Conservation (phyloP, 2,329 filamentous ascomycete genomes). For the Diplodia intermedia region DNA sequence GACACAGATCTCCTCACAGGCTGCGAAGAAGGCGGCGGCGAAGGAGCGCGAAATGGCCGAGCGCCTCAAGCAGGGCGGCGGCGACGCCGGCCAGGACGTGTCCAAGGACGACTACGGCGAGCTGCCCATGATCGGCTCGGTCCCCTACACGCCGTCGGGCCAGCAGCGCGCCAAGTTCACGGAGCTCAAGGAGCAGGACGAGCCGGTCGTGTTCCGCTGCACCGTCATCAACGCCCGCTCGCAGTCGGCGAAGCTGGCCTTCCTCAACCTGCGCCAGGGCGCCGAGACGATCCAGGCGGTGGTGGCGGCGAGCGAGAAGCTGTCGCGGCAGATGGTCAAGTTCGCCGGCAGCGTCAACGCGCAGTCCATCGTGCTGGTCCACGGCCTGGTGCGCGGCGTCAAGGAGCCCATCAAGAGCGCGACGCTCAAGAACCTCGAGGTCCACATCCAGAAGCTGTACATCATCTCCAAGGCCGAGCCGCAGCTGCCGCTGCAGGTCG, state of each 20-base stretch:
- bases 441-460: slow-evolving; percentile 88
- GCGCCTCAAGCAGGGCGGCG: slow-evolving; percentile 63
- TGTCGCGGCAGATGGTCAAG: slow-evolving; percentile 92
- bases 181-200: slow-evolving; percentile 43
- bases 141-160: slow-evolving; percentile 58
- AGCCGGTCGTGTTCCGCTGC: slow-evolving; percentile 72
- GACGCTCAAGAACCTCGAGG: slow-evolving; percentile 78
- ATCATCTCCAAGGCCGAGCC: slow-evolving; percentile 71
- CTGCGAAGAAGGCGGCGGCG: slow-evolving; percentile 51
- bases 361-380: slow-evolving; percentile 83
- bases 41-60: slow-evolving; percentile 60
- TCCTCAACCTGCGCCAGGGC: slow-evolving; percentile 80
- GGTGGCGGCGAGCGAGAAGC: slow-evolving; percentile 65
- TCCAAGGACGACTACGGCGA: slow-evolving; percentile 82
- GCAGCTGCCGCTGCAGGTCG: slow-evolving; percentile 66
- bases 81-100: slow-evolving; percentile 69
- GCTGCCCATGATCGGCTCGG: slow-evolving; percentile 65
- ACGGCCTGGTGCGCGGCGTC: slow-evolving; percentile 81
- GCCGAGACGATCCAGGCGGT: slow-evolving; percentile 85
- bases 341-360: slow-evolving; percentile 77
- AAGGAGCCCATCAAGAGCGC: slow-evolving; percentile 89
- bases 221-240: slow-evolving; percentile 87
- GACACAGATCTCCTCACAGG: slow-evolving; percentile 38
- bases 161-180: slow-evolving; percentile 66
- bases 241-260: slow-evolving; percentile 90